A percentile compares a stretch with the other conserved stretches of the same genome.
phyloP scores from a whole-genome alignment of 2,329 filamentous ascomycete species.

The Cladosporium cucumerinum region DNA sequence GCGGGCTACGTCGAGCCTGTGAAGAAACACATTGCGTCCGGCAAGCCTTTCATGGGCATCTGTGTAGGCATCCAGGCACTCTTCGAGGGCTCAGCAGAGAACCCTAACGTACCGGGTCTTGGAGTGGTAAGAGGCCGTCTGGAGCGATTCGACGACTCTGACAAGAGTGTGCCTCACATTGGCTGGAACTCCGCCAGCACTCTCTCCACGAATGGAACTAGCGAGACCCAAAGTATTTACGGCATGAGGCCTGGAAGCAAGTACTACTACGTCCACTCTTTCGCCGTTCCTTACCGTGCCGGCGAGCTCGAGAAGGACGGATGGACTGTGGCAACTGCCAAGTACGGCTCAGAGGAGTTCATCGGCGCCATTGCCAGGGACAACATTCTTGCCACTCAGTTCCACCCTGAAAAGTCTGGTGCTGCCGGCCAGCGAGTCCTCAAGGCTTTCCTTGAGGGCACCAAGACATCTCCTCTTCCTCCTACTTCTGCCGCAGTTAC shows the following conservation, averaged over 20 bases:
- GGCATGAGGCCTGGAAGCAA: constrained; percentile 78
- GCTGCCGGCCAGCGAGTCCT: constrained; percentile 80
- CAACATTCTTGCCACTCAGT: constrained; percentile 89
- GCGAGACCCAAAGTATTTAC: constrained; percentile 61
- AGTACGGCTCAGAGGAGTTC: constrained; percentile 85
- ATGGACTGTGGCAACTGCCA: constrained; percentile 88
- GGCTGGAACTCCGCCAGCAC: constrained; percentile 93
- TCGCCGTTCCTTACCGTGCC: constrained; percentile 71
- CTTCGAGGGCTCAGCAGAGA: constrained; percentile 81
- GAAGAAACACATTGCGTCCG: constrained; percentile 73
- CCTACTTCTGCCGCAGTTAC: constrained; percentile 33
- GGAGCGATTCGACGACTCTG: constrained; percentile 68
- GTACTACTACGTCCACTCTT: constrained; percentile 99
- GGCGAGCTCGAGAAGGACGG: constrained; percentile 75
- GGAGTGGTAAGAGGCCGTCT: constrained; percentile 69
- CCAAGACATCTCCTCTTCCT: constrained; percentile 55
- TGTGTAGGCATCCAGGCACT: constrained; percentile 92
- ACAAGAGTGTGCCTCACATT: constrained; percentile 96
- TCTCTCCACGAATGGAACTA: constrained; percentile 39
- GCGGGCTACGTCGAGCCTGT: constrained; percentile 84
- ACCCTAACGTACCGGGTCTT: constrained; percentile 67
- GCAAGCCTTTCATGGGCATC: constrained; percentile 98
- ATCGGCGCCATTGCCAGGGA: constrained; percentile 82
- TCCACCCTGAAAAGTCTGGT: constrained; percentile 97
- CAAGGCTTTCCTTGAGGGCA: constrained; percentile 79